Evolutionary conservation across 2,329 filamentous ascomycete genomes (phyloP), one percentile per base, ranked within the genome.

Genomic region (Chaetomium olivaceum): DNA sequence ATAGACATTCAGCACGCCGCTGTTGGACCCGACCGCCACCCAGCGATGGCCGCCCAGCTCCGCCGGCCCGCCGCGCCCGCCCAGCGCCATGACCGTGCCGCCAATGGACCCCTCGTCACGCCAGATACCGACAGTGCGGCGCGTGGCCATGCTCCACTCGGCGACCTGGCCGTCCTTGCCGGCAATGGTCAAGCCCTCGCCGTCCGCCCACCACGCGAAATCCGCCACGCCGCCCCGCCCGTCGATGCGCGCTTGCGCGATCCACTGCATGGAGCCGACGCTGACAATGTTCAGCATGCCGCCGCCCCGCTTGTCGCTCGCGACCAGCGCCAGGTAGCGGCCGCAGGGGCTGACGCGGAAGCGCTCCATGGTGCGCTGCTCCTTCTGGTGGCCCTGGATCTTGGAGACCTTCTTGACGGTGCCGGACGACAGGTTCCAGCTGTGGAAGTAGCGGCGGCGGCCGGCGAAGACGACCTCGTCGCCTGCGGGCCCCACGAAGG

Each of bases 1-100:
- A 80, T 99, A 99, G 67, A 99, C 84, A 77, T 98, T 98, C 64
- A 96, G 88, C 65, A 99, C 91, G 66, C 95, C 95, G 68, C 88
- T 93, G 69, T 87, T 91, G 65, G 90, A 93, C 12, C 95, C 95
- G 52, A 97, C 82, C 0, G 91, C 93, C 16, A 97, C 87, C 93
- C 93, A 99, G 65, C 91, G 85, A 77, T 97, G 91, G 4, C 89
- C 89, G 29, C 93, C 94, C 4, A 93, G 80, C 54, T 79, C 78
- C 4, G 75, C 74, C 9, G 88, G 85, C 0, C 89, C 89, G 73
- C 82, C 82, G 1, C 82, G 82, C 0, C 91, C 91, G 39, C 95
- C 94, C 3, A 98, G 83, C 2, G 88, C 86, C 62, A 99, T 81
- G 21, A 91, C 90, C 0, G 93, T 96, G 14, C 90, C 93, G 62